Base-by-base conservation (phyloP, 139 green algal genomes). In the Diplosphaera chodatii region DNA sequence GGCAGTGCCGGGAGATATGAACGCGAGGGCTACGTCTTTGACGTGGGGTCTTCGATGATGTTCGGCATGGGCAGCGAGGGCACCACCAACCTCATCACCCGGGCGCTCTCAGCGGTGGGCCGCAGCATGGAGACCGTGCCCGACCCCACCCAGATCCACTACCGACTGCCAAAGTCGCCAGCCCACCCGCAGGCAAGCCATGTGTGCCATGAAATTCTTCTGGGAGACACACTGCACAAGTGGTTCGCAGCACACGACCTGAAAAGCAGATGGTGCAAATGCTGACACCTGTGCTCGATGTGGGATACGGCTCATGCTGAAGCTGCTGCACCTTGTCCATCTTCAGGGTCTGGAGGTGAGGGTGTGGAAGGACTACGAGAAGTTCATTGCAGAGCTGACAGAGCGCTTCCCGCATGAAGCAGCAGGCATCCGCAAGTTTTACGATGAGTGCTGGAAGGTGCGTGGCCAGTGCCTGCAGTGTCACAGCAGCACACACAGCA, bases 31-130 rank as follows among this genome's bases (percentile, higher is more conserved):
- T 98, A 92, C 84, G 94, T 78, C 20, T 98, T 98, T 82, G 94
- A 98, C 74, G 94, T 98, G 10, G 90, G 91, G 32, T 90, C 81
- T 22, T 92, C 82, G 72, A 98, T 98, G 92, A 98, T 98, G 94
- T 98, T 98, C 85, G 94, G 94, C 27, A 87, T 98, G 55, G 93
- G 93, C 22, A 70, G 91, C 18, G 55, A 91, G 71, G 94, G 94
- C 64, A 95, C 85, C 68, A 97, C 95, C 71, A 98, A 98, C 83
- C 86, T 98, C 16, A 92, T 98, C 59, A 98, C 94, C n/a, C 79
- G 86, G 18, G 91, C 89, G 4, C 82, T 98, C 33, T 86, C 83
- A 32, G 72, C 80, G 1, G 93, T 97, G 23, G 90, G 91, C 40
- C 91, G 92, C 74, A 77, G 82, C 64, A 68, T 98, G 63, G 80